A percentile compares a stretch with the other conserved stretches of the same genome.
These are phyloP conservation scores for Aureobasidium pullulans DNA, from an alignment of 2,329 filamentous ascomycete genomes.

Conservation along the genomic window DNA sequence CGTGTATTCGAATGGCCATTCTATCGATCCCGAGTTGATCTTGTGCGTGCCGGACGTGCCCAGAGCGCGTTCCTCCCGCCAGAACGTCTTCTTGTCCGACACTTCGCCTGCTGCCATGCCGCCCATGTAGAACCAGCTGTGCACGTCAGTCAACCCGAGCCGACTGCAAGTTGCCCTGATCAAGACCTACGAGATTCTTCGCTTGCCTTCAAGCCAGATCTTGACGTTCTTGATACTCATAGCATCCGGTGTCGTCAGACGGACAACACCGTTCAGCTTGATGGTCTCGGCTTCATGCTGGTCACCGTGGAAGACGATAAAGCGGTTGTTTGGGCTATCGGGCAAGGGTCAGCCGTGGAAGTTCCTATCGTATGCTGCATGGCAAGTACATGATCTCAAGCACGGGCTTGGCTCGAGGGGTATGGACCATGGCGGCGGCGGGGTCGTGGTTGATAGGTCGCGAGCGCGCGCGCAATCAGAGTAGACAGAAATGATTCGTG, in stretches of 20 bases:
- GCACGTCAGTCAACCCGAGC: not conserved
- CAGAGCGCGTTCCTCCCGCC: slow-evolving; percentile 37
- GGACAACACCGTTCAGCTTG: slow-evolving; percentile 39
- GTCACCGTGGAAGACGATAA: slow-evolving; percentile 44
- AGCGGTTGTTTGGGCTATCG: slow-evolving; percentile 37
- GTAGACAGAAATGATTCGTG: not conserved
- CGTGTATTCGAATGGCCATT: slow-evolving; percentile 44
- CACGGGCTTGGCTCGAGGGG: slow-evolving; percentile 22
- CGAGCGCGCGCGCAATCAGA: not conserved
- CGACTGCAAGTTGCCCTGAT: not conserved
- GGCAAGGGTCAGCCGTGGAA: not conserved
- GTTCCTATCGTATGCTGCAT: not conserved
- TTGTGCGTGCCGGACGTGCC: slow-evolving; percentile 42
- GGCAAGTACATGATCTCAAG: slow-evolving; percentile 37
- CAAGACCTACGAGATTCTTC: slow-evolving; percentile 38
- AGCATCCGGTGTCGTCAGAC: slow-evolving; percentile 40
- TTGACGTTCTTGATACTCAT: slow-evolving; percentile 41
- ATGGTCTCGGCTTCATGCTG: slow-evolving; percentile 38
- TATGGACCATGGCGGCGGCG: slow-evolving; percentile 14
- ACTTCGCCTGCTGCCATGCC: slow-evolving; percentile 33
- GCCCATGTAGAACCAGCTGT: slow-evolving; percentile 30
- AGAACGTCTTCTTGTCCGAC: slow-evolving; percentile 40
- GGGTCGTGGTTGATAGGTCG: not conserved
- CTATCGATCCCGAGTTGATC: slow-evolving; percentile 42
- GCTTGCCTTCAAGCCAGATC: slow-evolving; percentile 40